Base-by-base conservation (phyloP, 1,284 basidiomycete genomes). In the Grifola frondosa region DNA sequence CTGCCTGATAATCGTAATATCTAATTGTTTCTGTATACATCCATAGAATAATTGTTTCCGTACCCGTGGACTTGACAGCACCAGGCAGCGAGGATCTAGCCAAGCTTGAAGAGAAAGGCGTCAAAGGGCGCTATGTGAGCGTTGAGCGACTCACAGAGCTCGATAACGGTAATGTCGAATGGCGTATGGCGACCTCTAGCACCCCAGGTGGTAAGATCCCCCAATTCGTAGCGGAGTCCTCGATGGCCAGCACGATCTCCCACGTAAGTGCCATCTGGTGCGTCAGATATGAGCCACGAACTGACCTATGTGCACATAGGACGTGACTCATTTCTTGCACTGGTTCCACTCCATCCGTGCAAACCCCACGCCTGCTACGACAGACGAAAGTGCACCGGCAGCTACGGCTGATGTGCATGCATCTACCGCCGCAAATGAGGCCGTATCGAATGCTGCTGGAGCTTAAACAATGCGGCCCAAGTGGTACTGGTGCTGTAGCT, bases 171-270 rank as follows among this genome's bases (percentile, higher is more conserved):
- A 77, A 68, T 38, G 76, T 79, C 6, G 84, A 88, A 61, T 90
- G 88, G 87, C 71, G 77, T 35, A 87, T 88, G 83, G 86, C 84
- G 3, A 86, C 84, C 1, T 82, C 83, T n/a, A 84, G 82, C 56
- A 78, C 75, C 2, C 77, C 84, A 9, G 84, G 83, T 22, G 86
- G 86, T 8, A 73, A 62, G 33, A 81, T 89, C 30, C 86, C 87
- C 4, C 65, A 66, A 20, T 84, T 84, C 53, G 44, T 88, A 40
- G 73, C 73, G 1, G 80, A 87, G 44, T 68, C 65, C 39, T 73
- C 71, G 29, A 75, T 87, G 70, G 67, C 80, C 9, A 70, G 79
- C 44, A 75, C 74, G 46, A 81, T 88, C 43, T 71, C 84, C 9
- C 68, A 76, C 51, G 85, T 85, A 58, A 19, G 70, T 52, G 1